Percentiles rank a stretch among this genome's conserved stretches.
Conservation (phyloP, 208 protist genomes). For the Leishmania guyanensis region DNA sequence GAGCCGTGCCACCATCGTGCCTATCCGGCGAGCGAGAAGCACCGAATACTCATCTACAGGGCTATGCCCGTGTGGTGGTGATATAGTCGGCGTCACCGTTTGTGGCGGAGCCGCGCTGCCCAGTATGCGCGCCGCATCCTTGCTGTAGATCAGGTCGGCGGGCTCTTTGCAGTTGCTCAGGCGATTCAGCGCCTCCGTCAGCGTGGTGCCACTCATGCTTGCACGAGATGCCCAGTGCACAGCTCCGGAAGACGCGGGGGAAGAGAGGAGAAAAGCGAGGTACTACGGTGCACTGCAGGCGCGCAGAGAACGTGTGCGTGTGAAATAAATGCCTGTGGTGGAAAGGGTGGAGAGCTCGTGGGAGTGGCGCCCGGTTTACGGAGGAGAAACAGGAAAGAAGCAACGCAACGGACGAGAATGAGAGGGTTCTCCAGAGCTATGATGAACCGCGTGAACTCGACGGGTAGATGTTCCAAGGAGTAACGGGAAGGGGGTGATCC, state of each 20-base stretch:
- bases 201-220: slow-evolving; percentile 7
- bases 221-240: background rate
- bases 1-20: slow-evolving; percentile 50
- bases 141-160: slow-evolving; percentile 26
- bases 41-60: slow-evolving; percentile 27
- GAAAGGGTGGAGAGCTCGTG: background rate
- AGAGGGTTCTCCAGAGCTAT: background rate
- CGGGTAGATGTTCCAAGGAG: background rate
- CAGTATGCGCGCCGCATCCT: slow-evolving; percentile 12
- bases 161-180: slow-evolving; percentile 24
- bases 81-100: background rate
- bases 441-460: background rate
- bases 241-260: background rate
- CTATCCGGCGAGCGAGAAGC: slow-evolving; percentile 50
- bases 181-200: slow-evolving; percentile 1
- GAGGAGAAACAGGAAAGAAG: background rate
- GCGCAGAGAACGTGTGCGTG: background rate
- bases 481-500: background rate
- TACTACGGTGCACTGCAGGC: background rate
- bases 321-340: too few species aligned
- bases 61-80: background rate
- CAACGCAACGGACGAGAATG: background rate
- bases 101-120: background rate
- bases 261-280: background rate
- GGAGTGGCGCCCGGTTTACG: background rate